A percentile compares a stretch with the other conserved stretches of the same genome.
Conservation (phyloP, 306 rosid genomes). For the Prunus dulcis region DNA sequence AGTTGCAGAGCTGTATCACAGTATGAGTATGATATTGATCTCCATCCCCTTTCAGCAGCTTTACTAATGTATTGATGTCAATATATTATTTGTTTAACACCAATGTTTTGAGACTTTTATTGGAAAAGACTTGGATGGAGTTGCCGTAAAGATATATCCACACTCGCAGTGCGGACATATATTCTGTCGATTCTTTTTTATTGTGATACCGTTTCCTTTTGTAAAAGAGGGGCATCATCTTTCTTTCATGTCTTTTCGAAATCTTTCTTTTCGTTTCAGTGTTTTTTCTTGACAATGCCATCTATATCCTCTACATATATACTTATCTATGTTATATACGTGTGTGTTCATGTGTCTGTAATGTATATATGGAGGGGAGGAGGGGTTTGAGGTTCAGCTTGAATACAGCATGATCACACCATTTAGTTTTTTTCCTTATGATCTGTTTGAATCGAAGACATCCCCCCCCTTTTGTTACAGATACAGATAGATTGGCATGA, state of each 20-base stretch:
- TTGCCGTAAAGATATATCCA: slow-evolving; percentile 8
- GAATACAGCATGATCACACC: not conserved
- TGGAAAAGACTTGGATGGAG: slow-evolving; percentile 30
- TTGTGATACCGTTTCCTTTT: slow-evolving; percentile 43
- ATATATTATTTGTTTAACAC: slow-evolving; percentile 5
- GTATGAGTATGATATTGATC: not conserved
- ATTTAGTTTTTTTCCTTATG: not conserved
- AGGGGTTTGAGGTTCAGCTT: not conserved
- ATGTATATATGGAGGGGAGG: too few relatives aligned
- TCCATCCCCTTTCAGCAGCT: slow-evolving; percentile 31
- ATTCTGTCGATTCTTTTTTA: slow-evolving; percentile 55
- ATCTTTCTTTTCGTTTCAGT: slow-evolving; percentile 26
- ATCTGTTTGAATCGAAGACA: not conserved
- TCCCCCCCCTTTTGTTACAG: not conserved
- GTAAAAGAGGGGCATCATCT: slow-evolving; percentile 41
- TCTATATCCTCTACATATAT: not conserved
- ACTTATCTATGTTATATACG: not conserved
- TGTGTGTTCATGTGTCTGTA: not conserved
- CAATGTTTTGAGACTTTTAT: slow-evolving; percentile 11
- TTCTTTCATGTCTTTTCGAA: slow-evolving; percentile 30
- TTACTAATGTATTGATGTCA: slow-evolving; percentile 21
- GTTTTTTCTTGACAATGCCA: not conserved
- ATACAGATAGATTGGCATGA: not conserved
- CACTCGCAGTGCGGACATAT: slow-evolving; percentile 18
- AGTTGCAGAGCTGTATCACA: slow-evolving; percentile 1